These are phyloP conservation scores for Colletotrichum acutatum DNA, from an alignment of 2,329 filamentous ascomycete species.

Conservation along the genomic window DNA sequence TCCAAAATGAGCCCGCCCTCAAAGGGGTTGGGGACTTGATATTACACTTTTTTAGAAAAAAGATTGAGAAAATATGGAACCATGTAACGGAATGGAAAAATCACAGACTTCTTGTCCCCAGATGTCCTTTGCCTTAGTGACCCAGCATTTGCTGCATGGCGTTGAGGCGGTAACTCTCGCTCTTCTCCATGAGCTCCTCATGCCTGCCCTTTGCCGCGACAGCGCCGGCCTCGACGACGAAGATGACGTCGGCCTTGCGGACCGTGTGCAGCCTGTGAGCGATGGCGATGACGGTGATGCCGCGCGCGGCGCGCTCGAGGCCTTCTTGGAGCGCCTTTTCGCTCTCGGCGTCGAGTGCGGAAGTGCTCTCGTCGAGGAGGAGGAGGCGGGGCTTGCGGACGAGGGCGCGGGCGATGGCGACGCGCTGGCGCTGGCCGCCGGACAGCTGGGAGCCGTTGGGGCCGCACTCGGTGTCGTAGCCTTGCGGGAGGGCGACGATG, in stretches of 20 bases:
- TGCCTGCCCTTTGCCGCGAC: constrained; percentile 64
- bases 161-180: constrained; percentile 64
- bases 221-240: constrained; percentile 61
- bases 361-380: constrained; percentile 78
- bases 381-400: constrained; percentile 72
- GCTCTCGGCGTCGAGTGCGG: constrained; percentile 72
- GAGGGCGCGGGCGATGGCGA: constrained; percentile 76
- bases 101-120: neutral
- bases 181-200: constrained; percentile 63
- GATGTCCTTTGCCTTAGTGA: constrained; percentile 21
- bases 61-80: neutral
- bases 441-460: constrained; percentile 74
- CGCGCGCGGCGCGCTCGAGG: constrained; percentile 58
- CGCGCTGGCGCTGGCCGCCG: constrained; percentile 76
- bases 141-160: constrained; percentile 61
- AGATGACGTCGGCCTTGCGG: constrained; percentile 54
- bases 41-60: neutral
- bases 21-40: neutral
- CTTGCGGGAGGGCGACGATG: constrained; percentile 63
- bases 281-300: constrained; percentile 55
- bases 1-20: neutral
- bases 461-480: constrained; percentile 67
- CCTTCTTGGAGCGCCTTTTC: constrained; percentile 68
- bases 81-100: neutral
- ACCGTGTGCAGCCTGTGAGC: constrained; percentile 58